Base-by-base conservation (phyloP, 192 early-diverging fungal genomes). In the Entophlyctis helioformis region DNA sequence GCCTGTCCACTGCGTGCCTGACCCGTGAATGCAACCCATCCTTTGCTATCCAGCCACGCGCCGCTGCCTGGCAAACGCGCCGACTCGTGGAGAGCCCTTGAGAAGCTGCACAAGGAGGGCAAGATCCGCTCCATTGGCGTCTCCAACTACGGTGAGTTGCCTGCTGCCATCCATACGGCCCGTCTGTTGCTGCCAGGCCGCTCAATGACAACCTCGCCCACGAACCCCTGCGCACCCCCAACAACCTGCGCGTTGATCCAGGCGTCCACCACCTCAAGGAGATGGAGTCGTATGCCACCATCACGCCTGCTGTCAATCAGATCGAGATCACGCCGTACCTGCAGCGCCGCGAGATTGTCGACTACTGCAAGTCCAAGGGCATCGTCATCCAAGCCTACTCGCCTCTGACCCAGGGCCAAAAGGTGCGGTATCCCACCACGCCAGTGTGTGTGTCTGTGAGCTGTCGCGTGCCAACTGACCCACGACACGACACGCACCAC, bases 81-180 rank as follows among this genome's bases (percentile, higher is more conserved):
- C 3, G 61, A 75, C 42, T 84, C 87, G 1, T 94, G 82, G 78
- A 54, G 51, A 26, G 84, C 73, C 1, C 82, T 94, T 81, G 90
- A 91, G 63, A 56, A 50, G 22, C 55, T 90, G 32, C 49, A 81
- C 13, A 69, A 66, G 7, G 53, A 64, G 19, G 79, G 83, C 50
- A 81, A 82, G 59, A 68, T 73, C 43, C 74, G 76, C 45, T 59
- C 73, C 36, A 84, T 93, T 32, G 90, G 90, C 56, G 85, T 91
- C 23, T 82, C 80, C 26, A 93, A 93, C 66, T 80, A 71, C 34
- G 51, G n/a, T n/a, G n/a, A n/a, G n/a, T n/a, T n/a, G n/a, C n/a
- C n/a, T 50, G 24, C 56, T 65, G 13, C 23, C 22, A n/a, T 27
- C 46, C 9, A n/a, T n/a, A n/a, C n/a, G n/a, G n/a, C n/a, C n/a